phyloP scores from a whole-genome alignment of 1,284 basidiomycete species.

The Apiotrichum porosum region DNA sequence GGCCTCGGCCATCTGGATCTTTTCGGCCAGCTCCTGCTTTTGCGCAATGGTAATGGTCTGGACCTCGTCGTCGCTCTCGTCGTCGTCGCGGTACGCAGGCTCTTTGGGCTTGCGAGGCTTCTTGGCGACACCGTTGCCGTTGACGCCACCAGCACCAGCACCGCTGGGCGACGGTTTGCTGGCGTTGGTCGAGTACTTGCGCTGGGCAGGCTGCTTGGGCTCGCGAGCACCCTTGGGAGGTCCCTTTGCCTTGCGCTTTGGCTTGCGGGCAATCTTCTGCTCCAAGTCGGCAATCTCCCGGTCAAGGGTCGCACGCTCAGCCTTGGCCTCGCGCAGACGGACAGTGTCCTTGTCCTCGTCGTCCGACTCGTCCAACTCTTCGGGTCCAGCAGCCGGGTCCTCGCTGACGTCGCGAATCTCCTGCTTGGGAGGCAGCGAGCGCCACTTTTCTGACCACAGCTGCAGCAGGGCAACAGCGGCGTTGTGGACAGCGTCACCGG shows the following conservation, averaged over 20 bases:
- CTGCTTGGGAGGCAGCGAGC: slow-evolving; percentile 60
- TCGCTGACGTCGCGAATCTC: slow-evolving; percentile 50
- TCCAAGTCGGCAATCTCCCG: slow-evolving; percentile 35
- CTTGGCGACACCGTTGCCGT: slow-evolving; percentile 33
- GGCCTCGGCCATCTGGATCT: slow-evolving; percentile 74
- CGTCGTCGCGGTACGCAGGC: slow-evolving; percentile 43
- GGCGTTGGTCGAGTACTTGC: slow-evolving; percentile 30
- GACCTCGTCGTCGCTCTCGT: slow-evolving; percentile 44
- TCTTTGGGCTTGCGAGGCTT: slow-evolving; percentile 41
- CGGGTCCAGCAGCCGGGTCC: slow-evolving; percentile 51
- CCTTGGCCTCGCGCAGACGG: slow-evolving; percentile 17
- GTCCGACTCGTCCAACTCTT: slow-evolving; percentile 51
- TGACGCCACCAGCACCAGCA: no score
- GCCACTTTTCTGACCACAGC: slow-evolving; percentile 89
- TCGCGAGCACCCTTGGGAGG: slow-evolving; percentile 49
- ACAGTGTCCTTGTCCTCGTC: slow-evolving; percentile 48
- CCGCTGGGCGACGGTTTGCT: slow-evolving; percentile 30
- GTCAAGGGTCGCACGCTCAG: slow-evolving; percentile 13
- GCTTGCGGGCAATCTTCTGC: slow-evolving; percentile 22
- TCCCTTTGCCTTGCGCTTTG: slow-evolving; percentile 19
- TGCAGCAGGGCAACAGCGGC: slow-evolving; percentile 75
- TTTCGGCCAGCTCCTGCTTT: slow-evolving; percentile 92
- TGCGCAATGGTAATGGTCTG: slow-evolving; percentile 71
- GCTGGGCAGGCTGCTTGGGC: slow-evolving; percentile 49
- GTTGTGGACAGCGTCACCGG: slow-evolving; percentile 76